These are phyloP conservation scores for Ramularia collo-cygni DNA, from an alignment of 2,329 filamentous ascomycete genomes.

Conservation along the genomic window DNA sequence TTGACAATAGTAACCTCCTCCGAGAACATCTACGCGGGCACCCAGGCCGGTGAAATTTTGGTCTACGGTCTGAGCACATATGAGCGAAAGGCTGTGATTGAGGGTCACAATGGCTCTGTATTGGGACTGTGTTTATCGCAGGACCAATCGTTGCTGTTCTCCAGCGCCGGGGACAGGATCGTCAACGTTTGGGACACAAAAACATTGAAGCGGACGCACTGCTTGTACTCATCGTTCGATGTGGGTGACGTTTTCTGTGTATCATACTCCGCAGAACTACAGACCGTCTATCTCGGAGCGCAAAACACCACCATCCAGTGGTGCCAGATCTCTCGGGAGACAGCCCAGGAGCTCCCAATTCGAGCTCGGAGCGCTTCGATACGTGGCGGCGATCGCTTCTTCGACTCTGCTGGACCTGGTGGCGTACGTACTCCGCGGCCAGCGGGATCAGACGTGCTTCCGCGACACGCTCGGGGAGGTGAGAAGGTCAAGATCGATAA, in stretches of 20 bases:
- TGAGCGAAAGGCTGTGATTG: slow-evolving; percentile 68
- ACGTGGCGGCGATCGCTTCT: slow-evolving; percentile 73
- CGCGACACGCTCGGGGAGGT: slow-evolving; percentile 48
- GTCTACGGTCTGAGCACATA: slow-evolving; percentile 87
- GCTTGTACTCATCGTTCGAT: slow-evolving; percentile 89
- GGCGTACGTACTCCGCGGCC: slow-evolving; percentile 71
- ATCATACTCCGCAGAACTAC: slow-evolving; percentile 71
- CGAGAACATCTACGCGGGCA: slow-evolving; percentile 80
- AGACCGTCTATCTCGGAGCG: slow-evolving; percentile 83
- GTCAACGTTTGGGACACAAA: slow-evolving; percentile 88
- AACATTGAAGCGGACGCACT: slow-evolving; percentile 70
- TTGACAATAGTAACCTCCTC: slow-evolving; percentile 76
- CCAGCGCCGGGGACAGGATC: slow-evolving; percentile 85
- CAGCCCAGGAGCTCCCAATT: slow-evolving; percentile 40
- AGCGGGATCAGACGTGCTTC: slow-evolving; percentile 47
- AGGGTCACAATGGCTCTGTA: slow-evolving; percentile 87
- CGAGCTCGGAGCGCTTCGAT: slow-evolving; percentile 26
- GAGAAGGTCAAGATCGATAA: slow-evolving; percentile 73
- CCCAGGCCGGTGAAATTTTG: slow-evolving; percentile 87
- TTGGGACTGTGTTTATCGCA: slow-evolving; percentile 75
- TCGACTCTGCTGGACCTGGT: slow-evolving; percentile 81
- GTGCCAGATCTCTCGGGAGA: slow-evolving; percentile 49
- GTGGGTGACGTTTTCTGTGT: slow-evolving; percentile 94
- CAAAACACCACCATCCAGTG: slow-evolving; percentile 95
- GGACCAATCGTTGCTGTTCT: slow-evolving; percentile 73